These are phyloP conservation scores for Phaeomoniella chlamydospora DNA, from an alignment of 2,329 filamentous ascomycete species.

Conservation along the genomic window DNA sequence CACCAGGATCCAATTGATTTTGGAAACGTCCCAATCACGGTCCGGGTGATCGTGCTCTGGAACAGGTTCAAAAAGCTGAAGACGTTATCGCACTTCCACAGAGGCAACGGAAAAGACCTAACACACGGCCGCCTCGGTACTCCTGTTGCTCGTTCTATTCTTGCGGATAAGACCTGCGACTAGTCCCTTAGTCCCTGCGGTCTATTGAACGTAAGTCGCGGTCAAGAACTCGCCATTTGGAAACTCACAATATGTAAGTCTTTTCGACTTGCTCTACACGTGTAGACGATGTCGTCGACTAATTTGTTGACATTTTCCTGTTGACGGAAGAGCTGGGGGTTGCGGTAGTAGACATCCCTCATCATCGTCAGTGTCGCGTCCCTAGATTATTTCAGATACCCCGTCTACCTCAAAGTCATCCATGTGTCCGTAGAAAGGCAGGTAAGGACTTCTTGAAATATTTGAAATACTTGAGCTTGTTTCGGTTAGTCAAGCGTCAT, in stretches of 20 bases:
- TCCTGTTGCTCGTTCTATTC: neutral
- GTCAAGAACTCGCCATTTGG: too few species aligned
- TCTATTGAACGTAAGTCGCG: too few species aligned
- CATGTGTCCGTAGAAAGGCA: neutral
- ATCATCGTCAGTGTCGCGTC: neutral
- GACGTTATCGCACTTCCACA: too few species aligned
- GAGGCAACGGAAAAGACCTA: too few species aligned
- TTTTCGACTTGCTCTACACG: conserved; percentile 39
- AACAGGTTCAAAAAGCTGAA: neutral
- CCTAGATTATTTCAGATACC: neutral
- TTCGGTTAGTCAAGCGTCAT: neutral
- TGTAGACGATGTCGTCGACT: conserved; percentile 47
- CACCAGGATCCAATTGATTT: conserved; percentile 39
- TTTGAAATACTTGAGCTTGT: neutral
- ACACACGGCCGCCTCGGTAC: too few species aligned
- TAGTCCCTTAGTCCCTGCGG: conserved; percentile 28
- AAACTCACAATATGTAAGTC: conserved; percentile 42
- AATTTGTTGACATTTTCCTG: conserved; percentile 43
- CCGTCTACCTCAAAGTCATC: neutral
- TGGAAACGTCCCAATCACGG: neutral
- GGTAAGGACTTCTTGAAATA: neutral
- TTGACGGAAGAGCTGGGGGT: conserved; percentile 42
- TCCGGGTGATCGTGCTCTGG: neutral
- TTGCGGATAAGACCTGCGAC: conserved; percentile 15
- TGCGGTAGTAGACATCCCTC: conserved; percentile 51